A percentile compares a stretch with the other conserved stretches of the same genome.
These are phyloP conservation scores for Diplodia corticola DNA, from an alignment of 2,329 filamentous ascomycete species.

Conservation along the genomic window DNA sequence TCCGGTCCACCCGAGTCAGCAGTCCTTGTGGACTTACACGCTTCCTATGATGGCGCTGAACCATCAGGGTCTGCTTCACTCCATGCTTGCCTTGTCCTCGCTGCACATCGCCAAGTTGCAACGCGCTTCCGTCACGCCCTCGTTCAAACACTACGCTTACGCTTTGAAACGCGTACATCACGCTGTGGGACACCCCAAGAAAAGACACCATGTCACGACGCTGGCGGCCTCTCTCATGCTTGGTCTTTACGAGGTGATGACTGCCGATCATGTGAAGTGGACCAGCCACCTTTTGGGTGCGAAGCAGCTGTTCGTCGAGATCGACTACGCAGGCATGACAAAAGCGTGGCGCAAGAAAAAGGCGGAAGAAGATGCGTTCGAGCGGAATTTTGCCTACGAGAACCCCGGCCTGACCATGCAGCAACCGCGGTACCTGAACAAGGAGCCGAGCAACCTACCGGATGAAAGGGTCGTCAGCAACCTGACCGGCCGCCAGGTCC, in stretches of 20 bases:
- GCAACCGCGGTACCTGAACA: conserved; percentile 35
- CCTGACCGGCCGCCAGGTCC: conserved; percentile 58
- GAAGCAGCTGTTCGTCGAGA: conserved; percentile 77
- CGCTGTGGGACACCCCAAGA: conserved; percentile 67
- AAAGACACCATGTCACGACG: conserved; percentile 74
- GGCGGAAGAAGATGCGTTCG: conserved; percentile 48
- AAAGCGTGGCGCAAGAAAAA: conserved; percentile 67
- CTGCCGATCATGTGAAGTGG: conserved; percentile 93
- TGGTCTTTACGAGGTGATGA: conserved; percentile 92
- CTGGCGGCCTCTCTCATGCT: conserved; percentile 85
- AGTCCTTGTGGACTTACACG: conserved; percentile 67
- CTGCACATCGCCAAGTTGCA: conserved; percentile 86
- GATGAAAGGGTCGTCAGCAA: conserved; percentile 57
- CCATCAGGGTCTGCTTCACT: conserved; percentile 84
- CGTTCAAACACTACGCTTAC: conserved; percentile 88
- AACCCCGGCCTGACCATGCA: conserved; percentile 37
- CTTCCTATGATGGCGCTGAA: conserved; percentile 82
- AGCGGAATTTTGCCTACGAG: conserved; percentile 37
- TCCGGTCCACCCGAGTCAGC: conserved; percentile 62
- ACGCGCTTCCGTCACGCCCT: conserved; percentile 70
- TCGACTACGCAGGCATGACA: conserved; percentile 74
- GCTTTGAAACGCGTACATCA: conserved; percentile 76
- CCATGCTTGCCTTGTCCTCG: conserved; percentile 83
- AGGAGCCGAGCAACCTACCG: conserved; percentile 25
- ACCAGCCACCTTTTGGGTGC: conserved; percentile 87